phyloP scores from a whole-genome alignment of 106 monocot species.

The Acanthochlamys bracteata region DNA sequence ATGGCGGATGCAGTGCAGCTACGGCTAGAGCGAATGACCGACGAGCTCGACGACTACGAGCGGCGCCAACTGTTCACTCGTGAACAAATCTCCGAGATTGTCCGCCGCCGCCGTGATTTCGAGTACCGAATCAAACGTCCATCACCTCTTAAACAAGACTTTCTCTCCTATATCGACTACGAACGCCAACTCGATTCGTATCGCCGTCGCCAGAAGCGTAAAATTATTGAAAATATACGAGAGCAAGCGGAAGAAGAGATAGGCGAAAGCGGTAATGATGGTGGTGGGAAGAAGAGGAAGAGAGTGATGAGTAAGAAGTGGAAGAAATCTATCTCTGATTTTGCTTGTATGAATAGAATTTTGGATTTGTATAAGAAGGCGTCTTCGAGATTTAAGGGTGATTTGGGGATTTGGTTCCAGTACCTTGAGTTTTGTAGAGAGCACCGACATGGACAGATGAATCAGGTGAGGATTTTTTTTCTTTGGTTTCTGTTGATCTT shows the following conservation, averaged over 20 bases:
- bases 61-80: constrained; percentile 61
- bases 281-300: constrained; percentile 13
- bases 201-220: constrained; percentile 44
- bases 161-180: constrained; percentile 68
- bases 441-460: constrained; percentile 65
- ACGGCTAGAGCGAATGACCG: constrained; percentile 81
- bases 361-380: constrained; percentile 54
- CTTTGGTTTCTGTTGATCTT: neutral
- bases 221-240: constrained; percentile 31
- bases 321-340: constrained; percentile 72
- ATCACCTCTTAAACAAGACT: constrained; percentile 63
- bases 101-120: constrained; percentile 66
- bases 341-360: constrained; percentile 52
- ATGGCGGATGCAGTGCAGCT: constrained; percentile 89
- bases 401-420: constrained; percentile 75
- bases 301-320: constrained; percentile 29
- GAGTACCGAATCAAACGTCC: constrained; percentile 84
- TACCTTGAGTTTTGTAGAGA: constrained; percentile 80
- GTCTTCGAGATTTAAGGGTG: constrained; percentile 46
- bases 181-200: constrained; percentile 55
- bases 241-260: constrained; percentile 2
- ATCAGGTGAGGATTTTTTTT: constrained; percentile 27
- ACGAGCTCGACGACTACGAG: constrained; percentile 88
- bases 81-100: constrained; percentile 60
- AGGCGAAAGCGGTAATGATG: constrained; percentile 9